phyloP scores from a whole-genome alignment of 1,284 basidiomycete genomes.

The Trametes polyzona region DNA sequence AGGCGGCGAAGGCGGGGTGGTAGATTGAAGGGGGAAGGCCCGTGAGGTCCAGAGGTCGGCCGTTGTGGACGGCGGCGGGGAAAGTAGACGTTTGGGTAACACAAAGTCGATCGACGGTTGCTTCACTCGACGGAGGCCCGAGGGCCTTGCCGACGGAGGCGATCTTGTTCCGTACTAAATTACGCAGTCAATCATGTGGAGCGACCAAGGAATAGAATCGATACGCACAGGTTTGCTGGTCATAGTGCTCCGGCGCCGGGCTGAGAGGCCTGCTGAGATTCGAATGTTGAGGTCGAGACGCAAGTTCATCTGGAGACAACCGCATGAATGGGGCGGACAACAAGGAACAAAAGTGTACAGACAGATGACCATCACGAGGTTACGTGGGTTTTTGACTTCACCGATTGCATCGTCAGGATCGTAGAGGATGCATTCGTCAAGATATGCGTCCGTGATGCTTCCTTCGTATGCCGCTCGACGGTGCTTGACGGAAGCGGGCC shows the following conservation, averaged over 20 bases:
- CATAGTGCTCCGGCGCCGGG: neutral
- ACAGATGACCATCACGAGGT: neutral
- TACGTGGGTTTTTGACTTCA: neutral
- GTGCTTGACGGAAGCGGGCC: neutral
- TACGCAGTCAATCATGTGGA: neutral
- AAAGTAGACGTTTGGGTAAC: neutral
- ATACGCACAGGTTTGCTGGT: neutral
- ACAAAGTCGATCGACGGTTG: neutral
- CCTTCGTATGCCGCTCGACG: neutral
- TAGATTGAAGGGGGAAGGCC: slow-evolving; percentile 17
- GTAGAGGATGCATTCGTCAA: neutral
- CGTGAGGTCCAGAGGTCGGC: slow-evolving; percentile 12
- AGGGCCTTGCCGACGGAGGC: neutral
- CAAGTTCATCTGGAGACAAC: neutral
- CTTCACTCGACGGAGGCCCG: neutral
- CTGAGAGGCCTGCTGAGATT: neutral
- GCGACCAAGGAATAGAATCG: neutral
- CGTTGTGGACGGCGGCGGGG: slow-evolving; percentile 4
- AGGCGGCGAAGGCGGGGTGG: slow-evolving; percentile 17
- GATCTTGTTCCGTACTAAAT: neutral
- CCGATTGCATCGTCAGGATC: neutral
- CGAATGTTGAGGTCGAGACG: neutral
- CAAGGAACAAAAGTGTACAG: neutral
- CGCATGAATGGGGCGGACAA: neutral
- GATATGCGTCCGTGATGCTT: neutral